phyloP scores from a whole-genome alignment of 2,329 filamentous ascomycete species.

The Nothophoma quercina region DNA sequence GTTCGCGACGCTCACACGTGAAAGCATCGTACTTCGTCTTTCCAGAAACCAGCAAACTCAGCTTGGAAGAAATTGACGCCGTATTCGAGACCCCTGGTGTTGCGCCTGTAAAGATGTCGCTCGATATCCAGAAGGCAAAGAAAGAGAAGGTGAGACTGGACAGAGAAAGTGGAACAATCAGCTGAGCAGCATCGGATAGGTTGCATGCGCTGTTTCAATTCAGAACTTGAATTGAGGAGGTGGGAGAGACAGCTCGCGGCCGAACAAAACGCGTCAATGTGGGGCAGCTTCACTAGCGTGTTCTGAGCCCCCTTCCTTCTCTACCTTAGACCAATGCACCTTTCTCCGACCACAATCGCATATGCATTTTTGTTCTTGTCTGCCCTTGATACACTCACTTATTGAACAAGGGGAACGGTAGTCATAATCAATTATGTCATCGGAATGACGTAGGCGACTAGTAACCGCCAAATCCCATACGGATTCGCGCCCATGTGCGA shows the following conservation, averaged over 20 bases:
- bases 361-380: too few species aligned
- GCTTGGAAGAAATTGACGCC: conserved; percentile 65
- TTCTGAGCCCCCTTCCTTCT: background rate
- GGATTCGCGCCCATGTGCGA: too few species aligned
- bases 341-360: too few species aligned
- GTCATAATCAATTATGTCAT: background rate
- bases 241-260: background rate
- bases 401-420: too few species aligned
- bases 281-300: conserved; percentile 2
- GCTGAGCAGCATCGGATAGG: background rate
- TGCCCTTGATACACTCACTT: background rate
- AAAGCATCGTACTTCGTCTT: conserved; percentile 59
- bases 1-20: background rate
- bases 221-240: background rate
- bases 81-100: conserved; percentile 62
- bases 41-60: conserved; percentile 60
- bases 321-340: background rate
- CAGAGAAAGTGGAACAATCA: conserved; percentile 1
- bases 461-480: too few species aligned
- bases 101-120: conserved; percentile 53
- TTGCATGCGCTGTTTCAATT: background rate
- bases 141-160: conserved; percentile 15
- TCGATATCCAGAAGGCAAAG: conserved; percentile 29
- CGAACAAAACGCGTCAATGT: background rate
- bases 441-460: background rate